Evolutionary conservation across 163 green algal species (phyloP).

Genomic region (Chlorella variabilis): DNA sequence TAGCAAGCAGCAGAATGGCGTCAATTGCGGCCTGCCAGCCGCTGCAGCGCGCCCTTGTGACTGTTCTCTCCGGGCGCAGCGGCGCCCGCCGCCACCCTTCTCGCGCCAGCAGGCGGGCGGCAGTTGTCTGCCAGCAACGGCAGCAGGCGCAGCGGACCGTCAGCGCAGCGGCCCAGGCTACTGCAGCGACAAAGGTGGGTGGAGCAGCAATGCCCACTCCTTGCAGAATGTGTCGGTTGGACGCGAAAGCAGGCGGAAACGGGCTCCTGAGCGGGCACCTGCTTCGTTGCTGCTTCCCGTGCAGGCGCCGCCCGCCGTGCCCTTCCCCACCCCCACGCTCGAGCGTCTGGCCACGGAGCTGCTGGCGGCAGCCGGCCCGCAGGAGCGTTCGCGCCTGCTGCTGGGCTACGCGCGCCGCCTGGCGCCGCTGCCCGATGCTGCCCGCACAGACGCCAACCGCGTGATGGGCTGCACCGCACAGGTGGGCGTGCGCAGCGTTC

Average conservation of each 20-base stretch:
- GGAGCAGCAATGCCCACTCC: not conserved
- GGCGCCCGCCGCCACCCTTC: not conserved
- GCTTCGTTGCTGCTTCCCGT: not conserved
- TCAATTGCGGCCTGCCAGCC: not conserved
- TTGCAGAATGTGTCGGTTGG: too few species aligned
- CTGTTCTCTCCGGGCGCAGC: too few species aligned
- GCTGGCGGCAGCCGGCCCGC: slow-evolving; percentile 19
- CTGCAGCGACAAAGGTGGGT: slow-evolving; percentile 18
- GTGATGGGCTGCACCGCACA: slow-evolving; percentile 93
- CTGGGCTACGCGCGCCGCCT: slow-evolving; percentile 57
- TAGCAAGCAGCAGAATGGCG: not conserved
- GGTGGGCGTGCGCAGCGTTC: slow-evolving; percentile 43
- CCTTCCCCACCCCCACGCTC: slow-evolving; percentile 13
- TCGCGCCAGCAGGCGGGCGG: not conserved
- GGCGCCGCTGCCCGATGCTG: slow-evolving; percentile 47
- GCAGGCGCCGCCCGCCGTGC: too few species aligned
- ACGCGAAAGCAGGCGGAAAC: too few species aligned
- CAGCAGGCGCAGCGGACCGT: not conserved
- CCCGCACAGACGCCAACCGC: slow-evolving; percentile 65
- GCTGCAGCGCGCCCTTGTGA: not conserved
- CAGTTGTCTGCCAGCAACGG: not conserved
- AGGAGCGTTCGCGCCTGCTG: slow-evolving; percentile 63
- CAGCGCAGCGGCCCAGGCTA: not conserved
- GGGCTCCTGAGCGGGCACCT: too few species aligned
- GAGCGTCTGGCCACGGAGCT: slow-evolving; percentile 24